Evolutionary conservation across 345 rosid species (phyloP).

Genomic region (Ceriops zippeliana): DNA sequence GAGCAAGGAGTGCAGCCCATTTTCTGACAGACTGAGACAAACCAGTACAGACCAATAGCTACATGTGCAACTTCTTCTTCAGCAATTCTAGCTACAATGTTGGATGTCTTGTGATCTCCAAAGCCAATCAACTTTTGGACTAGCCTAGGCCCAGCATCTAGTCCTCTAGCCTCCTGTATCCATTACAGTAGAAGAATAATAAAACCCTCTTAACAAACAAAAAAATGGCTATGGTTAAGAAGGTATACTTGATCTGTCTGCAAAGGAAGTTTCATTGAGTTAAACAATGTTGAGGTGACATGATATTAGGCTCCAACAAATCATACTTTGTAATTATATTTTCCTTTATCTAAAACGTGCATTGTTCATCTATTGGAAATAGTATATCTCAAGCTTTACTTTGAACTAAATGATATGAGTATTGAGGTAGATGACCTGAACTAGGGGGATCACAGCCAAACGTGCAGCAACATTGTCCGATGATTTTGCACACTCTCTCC

Average conservation of each 20-base stretch:
- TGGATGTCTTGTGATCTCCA: conserved; percentile 76
- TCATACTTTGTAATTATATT: neutral
- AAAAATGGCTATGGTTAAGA: neutral
- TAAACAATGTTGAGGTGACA: neutral
- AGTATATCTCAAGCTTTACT: too few relatives aligned
- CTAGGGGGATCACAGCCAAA: conserved; percentile 70
- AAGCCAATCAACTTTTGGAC: conserved; percentile 76
- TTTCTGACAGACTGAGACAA: conserved; percentile 62
- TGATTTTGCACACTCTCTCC: conserved; percentile 85
- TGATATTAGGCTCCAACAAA: neutral
- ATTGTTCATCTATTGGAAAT: neutral
- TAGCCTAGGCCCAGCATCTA: conserved; percentile 95
- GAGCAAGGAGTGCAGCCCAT: conserved; percentile 64
- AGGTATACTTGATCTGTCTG: too few relatives aligned
- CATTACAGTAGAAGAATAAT: neutral
- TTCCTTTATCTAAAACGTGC: neutral
- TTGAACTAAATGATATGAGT: too few relatives aligned
- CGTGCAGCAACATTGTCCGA: conserved; percentile 82
- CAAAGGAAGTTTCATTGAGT: neutral
- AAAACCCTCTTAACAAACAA: neutral
- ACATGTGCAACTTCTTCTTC: conserved; percentile 96
- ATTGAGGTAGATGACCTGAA: conserved; percentile 42
- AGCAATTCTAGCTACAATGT: conserved; percentile 68
- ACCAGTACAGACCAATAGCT: conserved; percentile 89
- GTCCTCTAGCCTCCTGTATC: conserved; percentile 89